phyloP scores from a whole-genome alignment of 2,329 filamentous ascomycete species.

The Ambrosiella cleistominuta region DNA sequence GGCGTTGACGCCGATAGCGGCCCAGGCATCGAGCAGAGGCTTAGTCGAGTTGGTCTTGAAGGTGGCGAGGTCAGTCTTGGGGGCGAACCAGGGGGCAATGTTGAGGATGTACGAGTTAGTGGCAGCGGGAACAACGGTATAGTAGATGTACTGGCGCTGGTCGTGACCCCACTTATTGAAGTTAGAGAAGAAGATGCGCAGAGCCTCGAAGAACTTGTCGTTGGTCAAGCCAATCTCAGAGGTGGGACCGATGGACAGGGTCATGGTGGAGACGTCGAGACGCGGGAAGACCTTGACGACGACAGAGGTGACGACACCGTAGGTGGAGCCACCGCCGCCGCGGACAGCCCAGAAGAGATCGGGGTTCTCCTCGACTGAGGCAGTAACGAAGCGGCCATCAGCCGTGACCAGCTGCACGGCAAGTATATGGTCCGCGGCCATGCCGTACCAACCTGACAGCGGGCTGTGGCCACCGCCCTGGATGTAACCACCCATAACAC shows the following conservation, averaged over 20 bases:
- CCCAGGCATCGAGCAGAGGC: slow-evolving; percentile 20
- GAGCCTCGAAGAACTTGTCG: slow-evolving; percentile 21
- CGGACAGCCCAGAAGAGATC: slow-evolving; percentile 34
- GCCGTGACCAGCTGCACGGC: slow-evolving; percentile 30
- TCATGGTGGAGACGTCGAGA: slow-evolving; percentile 20
- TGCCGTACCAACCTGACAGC: slow-evolving; percentile 22
- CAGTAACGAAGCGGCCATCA: slow-evolving; percentile 27
- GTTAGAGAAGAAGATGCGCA: slow-evolving; percentile 21
- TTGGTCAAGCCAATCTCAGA: slow-evolving; percentile 20
- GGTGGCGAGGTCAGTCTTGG: slow-evolving; percentile 16
- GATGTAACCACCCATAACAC: slow-evolving; percentile 36
- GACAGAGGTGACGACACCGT: slow-evolving; percentile 26
- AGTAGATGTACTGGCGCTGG: slow-evolving; percentile 14
- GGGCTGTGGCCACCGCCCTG: slow-evolving; percentile 38
- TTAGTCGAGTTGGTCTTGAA: slow-evolving; percentile 20
- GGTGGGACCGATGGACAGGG: slow-evolving; percentile 19
- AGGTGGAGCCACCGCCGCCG: slow-evolving; percentile 28
- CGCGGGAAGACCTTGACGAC: slow-evolving; percentile 21
- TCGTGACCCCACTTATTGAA: slow-evolving; percentile 14
- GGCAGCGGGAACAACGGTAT: slow-evolving; percentile 16
- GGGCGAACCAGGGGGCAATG: slow-evolving; percentile 18
- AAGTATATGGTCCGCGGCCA: slow-evolving; percentile 32
- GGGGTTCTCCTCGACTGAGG: slow-evolving; percentile 23
- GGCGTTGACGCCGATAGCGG: slow-evolving; percentile 23
- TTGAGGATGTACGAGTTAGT: slow-evolving; percentile 18